Evolutionary conservation across 164 flowering plant genomes (phyloP).

Genomic region (Umbilicus rupestris): DNA sequence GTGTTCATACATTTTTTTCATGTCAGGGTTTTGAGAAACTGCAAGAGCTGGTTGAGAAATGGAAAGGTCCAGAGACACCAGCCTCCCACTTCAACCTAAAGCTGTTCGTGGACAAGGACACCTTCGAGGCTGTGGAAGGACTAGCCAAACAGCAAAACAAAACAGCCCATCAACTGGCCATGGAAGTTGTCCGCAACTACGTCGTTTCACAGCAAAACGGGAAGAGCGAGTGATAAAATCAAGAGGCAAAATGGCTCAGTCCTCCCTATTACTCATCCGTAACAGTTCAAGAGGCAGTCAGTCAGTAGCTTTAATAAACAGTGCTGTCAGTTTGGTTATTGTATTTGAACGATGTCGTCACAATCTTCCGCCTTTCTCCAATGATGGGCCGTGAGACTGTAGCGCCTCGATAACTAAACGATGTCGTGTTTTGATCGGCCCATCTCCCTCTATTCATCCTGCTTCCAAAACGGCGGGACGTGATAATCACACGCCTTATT

Average conservation of each 20-base stretch:
- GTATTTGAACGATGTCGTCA: neutral
- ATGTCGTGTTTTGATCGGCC: too few species aligned
- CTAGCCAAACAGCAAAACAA: constrained; percentile 59
- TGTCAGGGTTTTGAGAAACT: constrained; percentile 84
- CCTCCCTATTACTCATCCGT: neutral
- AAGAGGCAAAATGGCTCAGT: too few species aligned
- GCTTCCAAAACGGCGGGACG: constrained; percentile 71
- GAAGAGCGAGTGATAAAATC: constrained; percentile 24
- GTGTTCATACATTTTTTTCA: neutral
- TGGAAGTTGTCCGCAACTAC: constrained; percentile 67
- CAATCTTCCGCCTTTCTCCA: constrained; percentile 16
- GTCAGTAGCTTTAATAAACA: neutral
- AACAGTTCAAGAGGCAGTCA: neutral
- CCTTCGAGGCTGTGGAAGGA: constrained; percentile 48
- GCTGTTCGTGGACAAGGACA: constrained; percentile 65
- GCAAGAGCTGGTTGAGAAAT: constrained; percentile 59
- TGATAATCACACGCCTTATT: constrained; percentile 53
- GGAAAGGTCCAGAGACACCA: constrained; percentile 45
- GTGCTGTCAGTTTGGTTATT: neutral
- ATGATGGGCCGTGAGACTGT: constrained; percentile 52
- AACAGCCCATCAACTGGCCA: constrained; percentile 73
- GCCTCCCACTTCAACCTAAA: constrained; percentile 43
- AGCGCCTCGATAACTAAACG: too few species aligned
- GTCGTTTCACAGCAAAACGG: constrained; percentile 74
- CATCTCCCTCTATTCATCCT: constrained; percentile 79